Evolutionary conservation across 2,329 filamentous ascomycete genomes (phyloP).

Genomic region (Pestalotiopsis sp.): DNA sequence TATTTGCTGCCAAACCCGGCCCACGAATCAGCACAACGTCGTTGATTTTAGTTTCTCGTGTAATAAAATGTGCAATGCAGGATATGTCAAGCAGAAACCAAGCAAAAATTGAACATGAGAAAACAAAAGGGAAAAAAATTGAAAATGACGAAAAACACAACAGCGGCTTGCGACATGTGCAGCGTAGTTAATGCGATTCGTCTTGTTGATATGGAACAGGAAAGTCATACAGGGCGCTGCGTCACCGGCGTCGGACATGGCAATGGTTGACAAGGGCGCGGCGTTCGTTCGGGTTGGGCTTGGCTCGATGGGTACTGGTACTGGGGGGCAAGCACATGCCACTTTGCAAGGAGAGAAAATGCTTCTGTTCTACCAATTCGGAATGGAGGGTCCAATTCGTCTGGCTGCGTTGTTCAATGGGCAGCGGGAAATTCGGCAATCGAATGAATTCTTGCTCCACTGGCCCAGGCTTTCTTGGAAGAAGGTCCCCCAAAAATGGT

Average conservation of each 20-base stretch:
- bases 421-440: too few species aligned
- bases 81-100: neutral
- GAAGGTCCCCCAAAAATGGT: neutral
- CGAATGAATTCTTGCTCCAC: neutral
- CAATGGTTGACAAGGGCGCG: neutral
- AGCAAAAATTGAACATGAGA: neutral
- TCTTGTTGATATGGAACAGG: constrained; percentile 8
- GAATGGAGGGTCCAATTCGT: too few species aligned
- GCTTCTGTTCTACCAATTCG: too few species aligned
- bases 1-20: constrained; percentile 43
- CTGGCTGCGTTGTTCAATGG: neutral
- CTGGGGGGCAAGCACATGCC: too few species aligned
- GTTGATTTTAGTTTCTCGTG: neutral
- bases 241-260: constrained; percentile 25
- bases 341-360: too few species aligned
- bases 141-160: neutral
- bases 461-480: neutral
- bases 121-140: neutral
- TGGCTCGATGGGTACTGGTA: neutral
- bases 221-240: constrained; percentile 28
- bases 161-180: neutral
- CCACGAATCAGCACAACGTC: neutral
- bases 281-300: neutral
- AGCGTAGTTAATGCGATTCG: neutral
- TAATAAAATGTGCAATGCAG: neutral